These are phyloP conservation scores for Blastobotrys illinoisensis DNA, from an alignment of 1,139 yeast species.

Conservation along the genomic window DNA sequence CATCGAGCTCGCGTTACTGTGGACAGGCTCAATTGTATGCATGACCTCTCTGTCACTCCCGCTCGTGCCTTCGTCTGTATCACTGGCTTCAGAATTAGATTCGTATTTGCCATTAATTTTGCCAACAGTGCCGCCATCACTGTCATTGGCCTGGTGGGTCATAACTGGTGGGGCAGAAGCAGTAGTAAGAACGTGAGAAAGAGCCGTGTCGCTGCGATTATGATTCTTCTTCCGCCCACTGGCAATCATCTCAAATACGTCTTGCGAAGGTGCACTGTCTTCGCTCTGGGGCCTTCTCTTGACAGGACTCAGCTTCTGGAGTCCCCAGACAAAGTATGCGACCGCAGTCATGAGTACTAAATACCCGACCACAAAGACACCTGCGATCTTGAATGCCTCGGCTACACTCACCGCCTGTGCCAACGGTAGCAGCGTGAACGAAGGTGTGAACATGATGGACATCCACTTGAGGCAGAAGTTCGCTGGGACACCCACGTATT, in stretches of 20 bases:
- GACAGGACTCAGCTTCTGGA: slow-evolving; percentile 37
- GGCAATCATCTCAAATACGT: background rate
- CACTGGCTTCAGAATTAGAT: too few species aligned
- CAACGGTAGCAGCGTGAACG: slow-evolving; percentile 65
- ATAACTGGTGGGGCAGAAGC: background rate
- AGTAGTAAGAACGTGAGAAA: background rate
- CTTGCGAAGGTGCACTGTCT: background rate
- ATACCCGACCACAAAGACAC: slow-evolving; percentile 64
- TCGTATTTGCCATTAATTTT: too few species aligned
- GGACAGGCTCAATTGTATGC: background rate
- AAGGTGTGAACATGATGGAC: slow-evolving; percentile 71
- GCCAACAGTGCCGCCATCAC: background rate
- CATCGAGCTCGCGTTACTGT: background rate
- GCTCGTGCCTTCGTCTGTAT: background rate
- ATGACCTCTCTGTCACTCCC: background rate
- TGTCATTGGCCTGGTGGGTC: background rate
- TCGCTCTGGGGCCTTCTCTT: slow-evolving; percentile 27
- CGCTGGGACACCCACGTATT: slow-evolving; percentile 53
- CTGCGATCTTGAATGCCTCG: slow-evolving; percentile 71
- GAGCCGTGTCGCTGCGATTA: background rate
- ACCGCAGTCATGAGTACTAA: slow-evolving; percentile 45
- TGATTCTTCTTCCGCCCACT: background rate
- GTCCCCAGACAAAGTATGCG: slow-evolving; percentile 41
- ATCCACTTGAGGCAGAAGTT: slow-evolving; percentile 74
- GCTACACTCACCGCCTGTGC: slow-evolving; percentile 56